Evolutionary conservation across 352 stramenopile genomes (phyloP).

Genomic region (Phytopythium helicoides): DNA sequence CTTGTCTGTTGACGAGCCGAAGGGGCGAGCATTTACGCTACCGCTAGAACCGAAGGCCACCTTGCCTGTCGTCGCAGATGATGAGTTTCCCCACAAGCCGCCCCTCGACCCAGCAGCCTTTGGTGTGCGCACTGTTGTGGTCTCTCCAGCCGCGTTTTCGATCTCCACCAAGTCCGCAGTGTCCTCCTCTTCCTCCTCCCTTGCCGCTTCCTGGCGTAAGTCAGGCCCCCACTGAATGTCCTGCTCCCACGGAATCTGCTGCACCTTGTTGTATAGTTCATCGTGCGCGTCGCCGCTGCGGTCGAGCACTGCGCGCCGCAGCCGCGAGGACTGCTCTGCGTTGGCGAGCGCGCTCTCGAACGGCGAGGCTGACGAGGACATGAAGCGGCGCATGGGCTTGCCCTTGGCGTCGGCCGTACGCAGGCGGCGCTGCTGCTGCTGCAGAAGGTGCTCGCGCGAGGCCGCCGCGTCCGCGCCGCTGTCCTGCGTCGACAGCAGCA

Average conservation of each 20-base stretch:
- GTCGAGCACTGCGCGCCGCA: conserved; percentile 3
- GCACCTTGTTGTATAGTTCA: conserved; percentile 74
- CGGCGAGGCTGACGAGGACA: conserved; percentile 52
- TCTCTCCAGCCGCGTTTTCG: conserved; percentile 33
- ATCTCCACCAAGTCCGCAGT: conserved; percentile 40
- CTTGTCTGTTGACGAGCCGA: too few relatives aligned
- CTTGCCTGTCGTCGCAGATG: too few relatives aligned
- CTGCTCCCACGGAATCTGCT: conserved; percentile 81
- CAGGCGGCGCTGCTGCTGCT: conserved; percentile 16
- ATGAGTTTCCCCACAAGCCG: too few relatives aligned
- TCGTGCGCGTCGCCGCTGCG: conserved; percentile 21
- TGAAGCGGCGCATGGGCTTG: conserved; percentile 73
- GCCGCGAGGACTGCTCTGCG: conserved; percentile 9
- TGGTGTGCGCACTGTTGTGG: conserved; percentile 14
- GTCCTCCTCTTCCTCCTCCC: conserved; percentile 13
- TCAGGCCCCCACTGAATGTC: conserved; percentile 79
- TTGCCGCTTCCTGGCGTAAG: conserved; percentile 23
- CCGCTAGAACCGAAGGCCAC: too few relatives aligned
- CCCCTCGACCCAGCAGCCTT: conserved; percentile 1
- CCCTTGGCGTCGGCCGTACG: conserved; percentile 41
- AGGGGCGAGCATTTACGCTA: too few relatives aligned
- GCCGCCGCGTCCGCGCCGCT: conserved; percentile 28
- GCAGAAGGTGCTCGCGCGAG: conserved; percentile 41
- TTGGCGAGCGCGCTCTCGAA: conserved; percentile 39
- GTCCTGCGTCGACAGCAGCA: conserved; percentile 60